Evolutionary conservation across 169 alveolate species (phyloP).

Genomic region (Besnoitia besnoiti): DNA sequence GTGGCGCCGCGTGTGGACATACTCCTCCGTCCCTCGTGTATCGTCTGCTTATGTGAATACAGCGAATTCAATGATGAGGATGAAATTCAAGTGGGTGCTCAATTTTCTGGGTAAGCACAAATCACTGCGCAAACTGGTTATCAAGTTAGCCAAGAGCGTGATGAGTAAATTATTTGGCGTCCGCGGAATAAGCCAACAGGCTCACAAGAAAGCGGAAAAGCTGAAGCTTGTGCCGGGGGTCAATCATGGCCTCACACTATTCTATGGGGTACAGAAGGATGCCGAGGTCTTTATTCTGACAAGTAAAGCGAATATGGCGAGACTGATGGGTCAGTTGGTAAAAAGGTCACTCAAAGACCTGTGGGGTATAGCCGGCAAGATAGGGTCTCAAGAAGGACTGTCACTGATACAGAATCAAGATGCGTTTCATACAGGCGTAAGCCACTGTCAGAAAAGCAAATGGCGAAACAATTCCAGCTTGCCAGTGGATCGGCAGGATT

Average conservation of each 20-base stretch:
- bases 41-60: not conserved
- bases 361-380: not conserved
- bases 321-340: slow-evolving; percentile 8
- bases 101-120: not conserved
- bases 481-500: too few relatives aligned
- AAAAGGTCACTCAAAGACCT: not conserved
- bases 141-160: not conserved
- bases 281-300: not conserved
- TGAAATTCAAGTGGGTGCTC: not conserved
- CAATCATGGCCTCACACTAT: not conserved
- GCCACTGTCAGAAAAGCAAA: too few relatives aligned
- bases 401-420: not conserved
- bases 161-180: not conserved
- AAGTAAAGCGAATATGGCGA: not conserved
- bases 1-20: too few relatives aligned
- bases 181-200: not conserved
- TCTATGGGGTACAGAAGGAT: not conserved
- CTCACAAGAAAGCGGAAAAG: not conserved
- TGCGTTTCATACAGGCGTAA: not conserved
- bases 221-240: not conserved
- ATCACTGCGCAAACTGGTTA: not conserved
- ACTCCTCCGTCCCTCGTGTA: too few relatives aligned
- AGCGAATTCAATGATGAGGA: not conserved
- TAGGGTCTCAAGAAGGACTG: not conserved
- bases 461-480: too few relatives aligned